These are phyloP conservation scores for Cladophialophora exuberans DNA, from an alignment of 2,329 filamentous ascomycete species.

Conservation along the genomic window DNA sequence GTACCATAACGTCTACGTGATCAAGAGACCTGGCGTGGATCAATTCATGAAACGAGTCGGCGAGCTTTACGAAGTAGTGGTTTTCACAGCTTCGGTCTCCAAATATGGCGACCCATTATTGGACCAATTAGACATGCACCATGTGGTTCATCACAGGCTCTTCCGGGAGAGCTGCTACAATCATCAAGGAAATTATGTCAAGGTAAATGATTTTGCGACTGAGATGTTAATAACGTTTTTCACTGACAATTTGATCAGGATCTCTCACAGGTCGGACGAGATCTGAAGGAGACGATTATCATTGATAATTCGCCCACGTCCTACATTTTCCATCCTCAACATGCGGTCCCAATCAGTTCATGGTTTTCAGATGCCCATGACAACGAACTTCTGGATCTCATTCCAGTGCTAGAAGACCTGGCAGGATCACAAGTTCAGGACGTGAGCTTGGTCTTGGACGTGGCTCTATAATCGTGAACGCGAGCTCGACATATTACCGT, in stretches of 20 bases:
- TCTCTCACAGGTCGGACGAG: conserved; percentile 91
- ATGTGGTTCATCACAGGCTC: conserved; percentile 91
- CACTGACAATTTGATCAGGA: conserved; percentile 57
- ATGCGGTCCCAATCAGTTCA: conserved; percentile 98
- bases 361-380: conserved; percentile 99
- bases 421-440: conserved; percentile 86
- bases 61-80: conserved; percentile 96
- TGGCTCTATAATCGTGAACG: conserved; percentile 59
- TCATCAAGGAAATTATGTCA: conserved; percentile 98
- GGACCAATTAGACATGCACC: conserved; percentile 95
- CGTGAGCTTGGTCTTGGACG: conserved; percentile 96
- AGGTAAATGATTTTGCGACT: conserved; percentile 51
- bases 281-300: conserved; percentile 97
- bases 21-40: conserved; percentile 97
- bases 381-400: conserved; percentile 95
- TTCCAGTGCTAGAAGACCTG: conserved; percentile 96
- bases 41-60: conserved; percentile 99
- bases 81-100: conserved; percentile 97
- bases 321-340: conserved; percentile 99
- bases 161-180: conserved; percentile 99
- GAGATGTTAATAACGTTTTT: background rate
- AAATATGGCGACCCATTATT: conserved; percentile 98
- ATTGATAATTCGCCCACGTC: conserved; percentile 99
- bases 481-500: background rate
- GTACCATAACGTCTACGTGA: conserved; percentile 99